Evolutionary conservation across 371 early-diverging fungal species (phyloP).

Genomic region (Mortierella sp.): DNA sequence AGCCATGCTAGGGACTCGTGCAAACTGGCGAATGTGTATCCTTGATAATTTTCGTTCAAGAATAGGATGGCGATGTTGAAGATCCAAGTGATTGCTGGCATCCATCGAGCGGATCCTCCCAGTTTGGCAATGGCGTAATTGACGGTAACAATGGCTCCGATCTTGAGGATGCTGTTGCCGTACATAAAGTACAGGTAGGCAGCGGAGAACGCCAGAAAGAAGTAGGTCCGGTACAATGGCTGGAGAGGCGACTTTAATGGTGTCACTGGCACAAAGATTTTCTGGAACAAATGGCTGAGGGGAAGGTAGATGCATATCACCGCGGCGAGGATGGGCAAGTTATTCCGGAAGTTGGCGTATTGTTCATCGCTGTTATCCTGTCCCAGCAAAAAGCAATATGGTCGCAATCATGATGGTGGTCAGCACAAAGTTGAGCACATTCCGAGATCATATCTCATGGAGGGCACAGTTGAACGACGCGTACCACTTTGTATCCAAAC

Average conservation of each 20-base stretch:
- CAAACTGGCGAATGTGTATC: conserved; percentile 74
- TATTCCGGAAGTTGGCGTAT: conserved; percentile 80
- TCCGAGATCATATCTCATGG: too few species aligned
- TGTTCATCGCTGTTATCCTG: conserved; percentile 90
- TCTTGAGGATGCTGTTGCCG: conserved; percentile 78
- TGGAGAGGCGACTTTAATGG: conserved; percentile 48
- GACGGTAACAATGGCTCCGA: conserved; percentile 63
- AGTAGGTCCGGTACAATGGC: conserved; percentile 54
- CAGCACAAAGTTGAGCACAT: too few species aligned
- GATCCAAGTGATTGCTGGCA: conserved; percentile 80
- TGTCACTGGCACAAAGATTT: conserved; percentile 21
- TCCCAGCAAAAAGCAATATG: not conserved
- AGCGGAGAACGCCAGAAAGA: conserved; percentile 70
- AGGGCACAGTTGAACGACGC: not conserved
- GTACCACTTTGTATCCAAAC: conserved; percentile 50
- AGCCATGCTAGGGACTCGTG: conserved; percentile 70
- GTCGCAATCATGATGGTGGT: not conserved
- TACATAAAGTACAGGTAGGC: conserved; percentile 68
- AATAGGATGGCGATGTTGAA: conserved; percentile 82
- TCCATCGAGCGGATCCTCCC: conserved; percentile 62
- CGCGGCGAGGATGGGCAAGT: conserved; percentile 70
- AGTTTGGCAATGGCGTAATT: conserved; percentile 74
- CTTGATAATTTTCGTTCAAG: conserved; percentile 74
- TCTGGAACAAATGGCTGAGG: conserved; percentile 59
- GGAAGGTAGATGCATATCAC: conserved; percentile 62